Conservation (phyloP, 2,329 filamentous ascomycete genomes). For the Hypoxylon sp. region DNA sequence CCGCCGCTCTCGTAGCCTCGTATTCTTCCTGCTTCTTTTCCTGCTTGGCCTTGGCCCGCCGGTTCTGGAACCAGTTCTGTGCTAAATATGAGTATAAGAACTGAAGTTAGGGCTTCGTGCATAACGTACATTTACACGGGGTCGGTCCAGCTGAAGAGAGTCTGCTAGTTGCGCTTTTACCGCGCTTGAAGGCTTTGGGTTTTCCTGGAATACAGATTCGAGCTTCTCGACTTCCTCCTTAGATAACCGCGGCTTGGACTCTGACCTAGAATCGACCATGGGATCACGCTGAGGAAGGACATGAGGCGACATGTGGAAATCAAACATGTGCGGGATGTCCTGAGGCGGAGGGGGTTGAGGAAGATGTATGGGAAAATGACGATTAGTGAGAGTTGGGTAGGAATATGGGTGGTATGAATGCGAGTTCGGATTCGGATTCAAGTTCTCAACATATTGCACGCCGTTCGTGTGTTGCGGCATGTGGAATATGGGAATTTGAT, state of each 20-base stretch:
- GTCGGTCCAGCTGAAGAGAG: slow-evolving; percentile 68
- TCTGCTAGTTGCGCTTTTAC: slow-evolving; percentile 69
- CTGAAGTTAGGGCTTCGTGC: no score
- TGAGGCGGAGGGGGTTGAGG: no score
- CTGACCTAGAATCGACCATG: slow-evolving; percentile 46
- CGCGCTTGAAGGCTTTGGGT: slow-evolving; percentile 70
- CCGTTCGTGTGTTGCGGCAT: slow-evolving; percentile 37
- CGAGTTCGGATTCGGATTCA: slow-evolving; percentile 39
- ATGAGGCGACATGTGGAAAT: no score
- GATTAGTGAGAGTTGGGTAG: no score
- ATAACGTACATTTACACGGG: slow-evolving; percentile 69
- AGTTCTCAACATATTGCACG: slow-evolving; percentile 41
- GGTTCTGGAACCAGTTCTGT: slow-evolving; percentile 77
- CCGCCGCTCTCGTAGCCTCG: slow-evolving; percentile 54
- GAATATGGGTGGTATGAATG: no score
- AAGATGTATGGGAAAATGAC: no score
- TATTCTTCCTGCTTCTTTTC: slow-evolving; percentile 64
- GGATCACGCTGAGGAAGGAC: no score
- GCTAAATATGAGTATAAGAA: no score
- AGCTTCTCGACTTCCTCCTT: slow-evolving; percentile 78
- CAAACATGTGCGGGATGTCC: no score
- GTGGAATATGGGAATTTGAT: slow-evolving; percentile 43
- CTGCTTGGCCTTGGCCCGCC: slow-evolving; percentile 71
- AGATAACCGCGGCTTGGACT: slow-evolving; percentile 68
- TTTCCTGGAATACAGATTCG: slow-evolving; percentile 69